phyloP scores from a whole-genome alignment of 1,284 basidiomycete genomes.

The Ustilago trichophora region DNA sequence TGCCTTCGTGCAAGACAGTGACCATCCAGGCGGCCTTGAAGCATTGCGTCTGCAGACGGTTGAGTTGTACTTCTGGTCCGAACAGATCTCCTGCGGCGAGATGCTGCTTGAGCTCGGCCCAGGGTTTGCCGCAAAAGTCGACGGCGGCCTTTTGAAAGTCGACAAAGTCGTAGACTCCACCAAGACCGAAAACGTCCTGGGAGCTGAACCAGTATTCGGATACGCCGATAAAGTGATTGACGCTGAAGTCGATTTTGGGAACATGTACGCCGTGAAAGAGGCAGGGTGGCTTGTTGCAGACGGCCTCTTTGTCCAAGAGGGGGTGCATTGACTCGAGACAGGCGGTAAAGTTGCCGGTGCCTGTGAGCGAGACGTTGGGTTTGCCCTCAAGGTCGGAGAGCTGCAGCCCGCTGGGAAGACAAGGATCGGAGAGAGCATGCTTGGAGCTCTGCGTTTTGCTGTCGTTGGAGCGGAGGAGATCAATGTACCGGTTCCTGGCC shows the following conservation, averaged over 20 bases:
- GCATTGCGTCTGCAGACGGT: conserved; percentile 93
- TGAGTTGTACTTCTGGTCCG: conserved; percentile 75
- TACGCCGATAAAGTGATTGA: conserved; percentile 93
- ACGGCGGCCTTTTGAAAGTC: conserved; percentile 93
- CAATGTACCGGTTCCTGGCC: conserved; percentile 87
- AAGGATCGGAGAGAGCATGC: conserved; percentile 75
- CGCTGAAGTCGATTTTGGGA: conserved; percentile 78
- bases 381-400: conserved; percentile 66
- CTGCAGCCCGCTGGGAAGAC: conserved; percentile 81
- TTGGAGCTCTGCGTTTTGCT: conserved; percentile 1
- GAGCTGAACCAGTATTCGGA: conserved; percentile 99
- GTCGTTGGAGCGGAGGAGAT: conserved; percentile 71
- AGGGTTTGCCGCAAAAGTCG: conserved; percentile 82
- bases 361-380: conserved; percentile 68
- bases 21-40: conserved; percentile 99
- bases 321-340: conserved; percentile 81
- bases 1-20: conserved; percentile 94
- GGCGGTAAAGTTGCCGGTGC: conserved; percentile 87
- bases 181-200: conserved; percentile 92
- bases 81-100: conserved; percentile 74
- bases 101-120: conserved; percentile 74
- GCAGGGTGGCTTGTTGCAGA: conserved; percentile 85
- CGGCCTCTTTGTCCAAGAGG: conserved; percentile 83
- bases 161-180: conserved; percentile 93
- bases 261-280: conserved; percentile 98